Percentiles rank a stretch among this genome's conserved stretches.
Conservation (phyloP, 371 early-diverging fungal genomes). For the Batrachochytrium dendrobatidis region DNA sequence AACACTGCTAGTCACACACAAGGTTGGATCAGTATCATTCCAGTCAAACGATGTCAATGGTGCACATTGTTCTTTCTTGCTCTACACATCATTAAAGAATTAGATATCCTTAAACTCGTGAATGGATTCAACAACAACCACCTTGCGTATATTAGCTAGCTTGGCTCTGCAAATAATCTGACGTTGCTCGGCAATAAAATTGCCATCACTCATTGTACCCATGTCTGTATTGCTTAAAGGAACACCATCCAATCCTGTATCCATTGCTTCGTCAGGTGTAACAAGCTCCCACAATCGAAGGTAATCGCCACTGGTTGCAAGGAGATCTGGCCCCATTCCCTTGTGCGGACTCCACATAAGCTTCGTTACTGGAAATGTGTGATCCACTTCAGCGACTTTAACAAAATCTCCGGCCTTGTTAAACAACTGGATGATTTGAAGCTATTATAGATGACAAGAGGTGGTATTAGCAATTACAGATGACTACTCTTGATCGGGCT, state of each 20-base stretch:
- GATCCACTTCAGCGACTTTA: slow-evolving; percentile 65
- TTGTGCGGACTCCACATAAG: slow-evolving; percentile 79
- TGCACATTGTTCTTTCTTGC: slow-evolving; percentile 65
- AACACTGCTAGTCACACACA: slow-evolving; percentile 84
- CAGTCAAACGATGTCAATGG: slow-evolving; percentile 96
- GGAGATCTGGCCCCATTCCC: slow-evolving; percentile 60
- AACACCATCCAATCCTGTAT: not conserved
- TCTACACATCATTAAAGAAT: not conserved
- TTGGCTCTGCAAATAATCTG: slow-evolving; percentile 13
- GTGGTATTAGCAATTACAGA: not conserved
- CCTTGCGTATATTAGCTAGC: slow-evolving; percentile 18
- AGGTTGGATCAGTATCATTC: slow-evolving; percentile 76
- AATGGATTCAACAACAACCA: not conserved
- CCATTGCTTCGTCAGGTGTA: slow-evolving; percentile 16
- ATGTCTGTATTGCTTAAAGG: slow-evolving; percentile 5
- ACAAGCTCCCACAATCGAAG: slow-evolving; percentile 77
- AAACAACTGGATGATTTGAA: slow-evolving; percentile 21
- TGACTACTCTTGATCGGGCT: too few relatives aligned
- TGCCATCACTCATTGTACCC: not conserved
- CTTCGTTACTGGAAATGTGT: slow-evolving; percentile 86
- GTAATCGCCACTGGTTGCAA: slow-evolving; percentile 85
- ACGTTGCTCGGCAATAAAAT: not conserved
- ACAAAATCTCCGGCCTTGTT: slow-evolving; percentile 50
- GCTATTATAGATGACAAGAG: slow-evolving; percentile 7
- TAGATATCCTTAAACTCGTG: not conserved